Conservation (phyloP, 306 rosid genomes). For the Lathyrus aphaca region DNA sequence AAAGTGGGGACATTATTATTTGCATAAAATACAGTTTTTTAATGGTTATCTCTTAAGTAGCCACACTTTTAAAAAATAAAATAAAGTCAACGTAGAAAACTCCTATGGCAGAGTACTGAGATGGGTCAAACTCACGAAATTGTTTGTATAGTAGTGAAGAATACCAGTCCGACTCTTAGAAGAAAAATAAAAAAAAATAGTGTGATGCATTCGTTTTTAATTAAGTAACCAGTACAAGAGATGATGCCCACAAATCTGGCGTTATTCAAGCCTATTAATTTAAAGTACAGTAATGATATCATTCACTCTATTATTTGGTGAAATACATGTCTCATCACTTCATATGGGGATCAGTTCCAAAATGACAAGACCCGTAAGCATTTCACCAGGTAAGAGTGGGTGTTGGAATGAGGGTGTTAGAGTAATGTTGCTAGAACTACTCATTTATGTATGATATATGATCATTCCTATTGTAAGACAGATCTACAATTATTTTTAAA, state of each 20-base stretch:
- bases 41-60: not conserved
- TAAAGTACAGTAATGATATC: too few species aligned
- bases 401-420: too few species aligned
- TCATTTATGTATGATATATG: not conserved
- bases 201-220: not conserved
- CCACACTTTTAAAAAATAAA: not conserved
- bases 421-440: too few species aligned
- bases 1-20: not conserved
- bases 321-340: too few species aligned
- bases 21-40: not conserved
- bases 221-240: slow-evolving; percentile 1
- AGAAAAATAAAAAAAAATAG: not conserved
- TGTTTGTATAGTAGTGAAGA: not conserved
- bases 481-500: not conserved
- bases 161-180: not conserved
- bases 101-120: not conserved
- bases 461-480: not conserved
- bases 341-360: too few species aligned
- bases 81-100: not conserved
- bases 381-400: too few species aligned
- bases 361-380: too few species aligned
- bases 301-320: too few species aligned
- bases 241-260: not conserved
- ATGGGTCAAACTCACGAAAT: not conserved
- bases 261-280: slow-evolving; percentile 4